Base-by-base conservation (phyloP, 331 rosid genomes). In the Erythrophleum ivorense region DNA sequence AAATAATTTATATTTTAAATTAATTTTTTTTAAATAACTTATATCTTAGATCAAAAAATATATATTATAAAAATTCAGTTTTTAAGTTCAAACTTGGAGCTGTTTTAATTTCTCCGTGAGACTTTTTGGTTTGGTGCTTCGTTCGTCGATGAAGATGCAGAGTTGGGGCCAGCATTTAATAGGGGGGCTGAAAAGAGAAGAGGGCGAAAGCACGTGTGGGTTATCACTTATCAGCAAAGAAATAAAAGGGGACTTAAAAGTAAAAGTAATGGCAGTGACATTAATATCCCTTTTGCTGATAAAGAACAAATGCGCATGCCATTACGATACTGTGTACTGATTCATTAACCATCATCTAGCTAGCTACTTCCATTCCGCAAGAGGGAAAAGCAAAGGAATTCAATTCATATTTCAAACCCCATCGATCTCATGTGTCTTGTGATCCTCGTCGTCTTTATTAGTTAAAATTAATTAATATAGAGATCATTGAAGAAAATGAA, bases 241-340 rank as follows among this genome's bases (percentile, higher is more conserved):
- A 19, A 54, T n/a, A 73, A n/a, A 53, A 36, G 9, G 43, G 6
- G 0, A n/a, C 15, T 68, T 43, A 13, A 71, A 41, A 66, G 3
- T 36, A 49, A 68, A 80, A 71, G 33, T 11, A 67, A 9, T 33
- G 46, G 77, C 79, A 36, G 65, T 53, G 80, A 53, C 69, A 66
- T 76, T 67, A 21, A 19, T 73, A 66, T 58, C 75, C 84, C 74
- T 38, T 74, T 67, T 79, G 84, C 77, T 31, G 54, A 78, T 24
- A 74, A 79, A 79, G 16, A 81, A 74, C 81, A 34, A 49, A 33
- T 12, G 57, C 45, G 73, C 84, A 75, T 49, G 81, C 69, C 69
- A 67, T 48, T 24, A 36, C 73, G 3, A 33, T 40, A 46, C 50
- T 57, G n/a, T 41, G 83, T 79, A 84, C 73, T 67, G 57, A 16